Percentiles rank a stretch among this genome's conserved stretches.
These are phyloP conservation scores for Carnegiea gigantea DNA, from an alignment of 179 eudicot species.

Conservation along the genomic window DNA sequence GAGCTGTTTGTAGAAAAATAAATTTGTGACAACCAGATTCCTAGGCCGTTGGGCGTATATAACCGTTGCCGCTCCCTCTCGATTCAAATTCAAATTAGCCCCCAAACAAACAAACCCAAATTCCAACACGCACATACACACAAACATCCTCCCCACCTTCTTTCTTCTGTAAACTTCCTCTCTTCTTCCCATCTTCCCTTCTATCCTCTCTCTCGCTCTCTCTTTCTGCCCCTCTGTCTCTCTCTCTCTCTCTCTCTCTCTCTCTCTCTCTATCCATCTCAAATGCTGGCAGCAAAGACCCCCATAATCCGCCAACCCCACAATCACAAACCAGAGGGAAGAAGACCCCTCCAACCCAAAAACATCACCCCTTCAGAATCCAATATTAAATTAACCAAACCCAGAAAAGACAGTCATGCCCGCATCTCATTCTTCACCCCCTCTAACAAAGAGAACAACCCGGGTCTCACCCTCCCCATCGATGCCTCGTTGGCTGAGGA, in stretches of 20 bases:
- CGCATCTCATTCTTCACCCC: neutral
- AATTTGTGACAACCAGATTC: neutral
- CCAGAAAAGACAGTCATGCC: conserved; percentile 3
- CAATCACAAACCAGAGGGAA: conserved; percentile 27
- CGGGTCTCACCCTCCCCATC: conserved; percentile 1
- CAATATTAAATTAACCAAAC: neutral
- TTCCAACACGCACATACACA: neutral
- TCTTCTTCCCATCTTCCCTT: neutral
- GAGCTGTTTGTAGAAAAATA: no score
- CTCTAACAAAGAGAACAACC: conserved; percentile 49
- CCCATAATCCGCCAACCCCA: conserved; percentile 26
- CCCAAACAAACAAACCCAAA: neutral
- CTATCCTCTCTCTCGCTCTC: no score
- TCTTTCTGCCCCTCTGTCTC: neutral
- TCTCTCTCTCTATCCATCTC: neutral
- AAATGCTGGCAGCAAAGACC: conserved; percentile 39
- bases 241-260: neutral
- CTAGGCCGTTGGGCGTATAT: conserved; percentile 11
- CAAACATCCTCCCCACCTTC: neutral
- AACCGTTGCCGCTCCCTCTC: conserved; percentile 34
- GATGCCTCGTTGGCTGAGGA: conserved; percentile 69
- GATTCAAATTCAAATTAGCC: conserved; percentile 30
- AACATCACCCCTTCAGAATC: conserved; percentile 23
- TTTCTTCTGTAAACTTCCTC: neutral
- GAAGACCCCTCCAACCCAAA: conserved; percentile 53